Evolutionary conservation across 352 stramenopile genomes (phyloP), one percentile per base, ranked within the genome.

Genomic region (Phytophthora megakarya): DNA sequence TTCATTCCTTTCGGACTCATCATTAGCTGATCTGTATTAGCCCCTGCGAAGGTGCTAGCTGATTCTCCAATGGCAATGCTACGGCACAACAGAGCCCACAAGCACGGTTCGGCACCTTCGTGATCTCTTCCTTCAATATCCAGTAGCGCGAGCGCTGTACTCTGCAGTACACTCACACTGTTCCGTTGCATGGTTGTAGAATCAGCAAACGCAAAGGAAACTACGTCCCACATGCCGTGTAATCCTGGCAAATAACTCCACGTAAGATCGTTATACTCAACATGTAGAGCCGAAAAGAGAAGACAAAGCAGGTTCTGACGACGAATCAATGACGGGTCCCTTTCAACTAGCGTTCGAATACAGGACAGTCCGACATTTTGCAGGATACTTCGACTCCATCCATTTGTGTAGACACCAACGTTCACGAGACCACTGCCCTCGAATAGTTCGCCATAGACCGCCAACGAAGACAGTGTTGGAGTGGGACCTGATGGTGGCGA

Each of bases 11-110:
- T 89, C 10, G 81, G 81, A 30, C 80, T 91, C 76, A 87, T 87
- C 84, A 90, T 90, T 11, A 90, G 61, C 26, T 87, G 71, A 16
- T 76, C 70, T 11, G 54, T 38, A 50, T 42, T 56, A 15, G 51
- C 60, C 11, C 60, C 45, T 11, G 49, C 48, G 30, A 78, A 81
- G 0, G 64, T 66, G 30, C 72, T 81, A n/a, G 71, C 76, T 8
- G 80, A 89, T 59, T 93, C 86, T 3, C 86, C 84, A 19, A 92
- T 89, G 5, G 82, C 84, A 50, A 94, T 87, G 49, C 86, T 90
- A 28, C 86, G 86, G 48, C 80, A 94, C 37, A 94, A 73, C 3
- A 94, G 61, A 42, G 86, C 81, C 86, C 86, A 94, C 4, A 89
- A 49, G 21, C 86, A 91, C 3, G 78, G 77, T 46, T 90, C 67